Percentiles rank a stretch among this genome's conserved stretches.
Evolutionary conservation across 139 green algal species (phyloP).

Genomic region (Chlorella sp.): DNA sequence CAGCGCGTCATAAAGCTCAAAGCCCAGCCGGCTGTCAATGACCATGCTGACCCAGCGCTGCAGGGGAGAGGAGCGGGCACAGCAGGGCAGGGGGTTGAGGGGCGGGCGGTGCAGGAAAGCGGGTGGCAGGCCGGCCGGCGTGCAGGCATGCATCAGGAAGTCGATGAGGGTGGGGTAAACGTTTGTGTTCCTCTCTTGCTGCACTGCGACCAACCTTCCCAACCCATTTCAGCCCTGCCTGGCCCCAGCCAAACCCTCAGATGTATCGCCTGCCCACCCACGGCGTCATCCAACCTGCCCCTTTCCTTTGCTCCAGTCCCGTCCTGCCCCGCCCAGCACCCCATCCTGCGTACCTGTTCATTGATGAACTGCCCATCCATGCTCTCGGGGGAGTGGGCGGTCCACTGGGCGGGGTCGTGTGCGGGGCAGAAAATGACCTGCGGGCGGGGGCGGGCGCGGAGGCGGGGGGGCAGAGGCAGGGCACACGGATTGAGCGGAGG

Average conservation of each 20-base stretch:
- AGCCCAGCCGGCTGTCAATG: constrained; percentile 10
- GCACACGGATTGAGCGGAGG: too few relatives aligned
- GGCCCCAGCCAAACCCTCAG: not conserved
- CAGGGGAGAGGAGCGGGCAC: not conserved
- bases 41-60: constrained; percentile 34
- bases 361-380: constrained; percentile 42
- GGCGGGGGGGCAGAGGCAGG: not conserved
- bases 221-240: not conserved
- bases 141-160: not conserved
- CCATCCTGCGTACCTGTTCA: not conserved
- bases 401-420: constrained; percentile 25
- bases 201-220: too few relatives aligned
- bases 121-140: not conserved
- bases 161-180: not conserved
- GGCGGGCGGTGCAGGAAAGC: not conserved
- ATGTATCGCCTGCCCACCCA: too few relatives aligned
- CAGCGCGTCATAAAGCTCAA: constrained; percentile 36
- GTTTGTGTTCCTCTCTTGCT: not conserved
- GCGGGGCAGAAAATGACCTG: constrained; percentile 35
- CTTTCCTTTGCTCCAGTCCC: not conserved
- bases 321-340: not conserved
- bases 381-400: not conserved
- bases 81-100: not conserved
- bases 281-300: too few relatives aligned
- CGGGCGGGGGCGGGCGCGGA: not conserved